Evolutionary conservation across 768 basidiomycete species (phyloP).

Genomic region (Mycena vulgaris): DNA sequence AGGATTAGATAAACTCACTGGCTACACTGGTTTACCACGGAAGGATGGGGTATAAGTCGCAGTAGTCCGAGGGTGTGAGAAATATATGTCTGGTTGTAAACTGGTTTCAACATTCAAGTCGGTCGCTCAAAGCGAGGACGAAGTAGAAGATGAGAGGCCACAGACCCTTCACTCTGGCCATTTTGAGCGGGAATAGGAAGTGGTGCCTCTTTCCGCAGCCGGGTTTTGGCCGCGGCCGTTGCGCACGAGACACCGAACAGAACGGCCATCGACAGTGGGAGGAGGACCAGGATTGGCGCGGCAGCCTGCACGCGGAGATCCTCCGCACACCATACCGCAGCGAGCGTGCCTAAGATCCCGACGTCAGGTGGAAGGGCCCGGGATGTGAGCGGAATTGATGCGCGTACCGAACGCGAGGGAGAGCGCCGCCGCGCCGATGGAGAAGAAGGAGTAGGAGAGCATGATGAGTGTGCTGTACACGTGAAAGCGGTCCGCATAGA

Average conservation of each 20-base stretch:
- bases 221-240: not conserved
- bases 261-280: constrained; percentile 5
- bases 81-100: no score
- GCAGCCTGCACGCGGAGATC: constrained; percentile 9
- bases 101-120: no score
- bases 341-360: not conserved
- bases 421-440: constrained; percentile 1
- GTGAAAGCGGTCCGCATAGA: constrained; percentile 9
- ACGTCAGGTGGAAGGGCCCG: not conserved
- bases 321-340: constrained; percentile 9
- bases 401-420: not conserved
- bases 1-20: no score
- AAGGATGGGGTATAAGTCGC: no score
- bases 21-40: no score
- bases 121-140: no score
- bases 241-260: constrained; percentile 17
- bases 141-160: no score
- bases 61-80: no score
- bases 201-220: constrained; percentile 3
- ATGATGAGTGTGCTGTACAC: constrained; percentile 14
- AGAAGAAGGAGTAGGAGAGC: constrained; percentile 23
- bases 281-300: not conserved
- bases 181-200: no score
- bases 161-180: no score
- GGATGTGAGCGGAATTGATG: no score